phyloP scores from a whole-genome alignment of 495 filamentous ascomycete species.

The Parmelia sp. region DNA sequence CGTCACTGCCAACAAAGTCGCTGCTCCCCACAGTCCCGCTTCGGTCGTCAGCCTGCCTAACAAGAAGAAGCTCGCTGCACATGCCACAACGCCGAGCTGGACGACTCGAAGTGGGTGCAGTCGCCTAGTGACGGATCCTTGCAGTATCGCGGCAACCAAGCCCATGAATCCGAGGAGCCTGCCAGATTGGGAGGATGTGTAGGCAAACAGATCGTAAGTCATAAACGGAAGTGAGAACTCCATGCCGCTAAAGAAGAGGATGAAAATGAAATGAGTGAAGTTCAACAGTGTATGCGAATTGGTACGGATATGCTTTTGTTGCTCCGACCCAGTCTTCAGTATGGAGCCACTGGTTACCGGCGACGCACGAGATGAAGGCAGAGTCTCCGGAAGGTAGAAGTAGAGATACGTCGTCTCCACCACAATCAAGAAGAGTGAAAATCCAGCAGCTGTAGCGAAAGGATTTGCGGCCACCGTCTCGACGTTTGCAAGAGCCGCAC shows the following conservation, averaged over 20 bases:
- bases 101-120: conserved; percentile 72
- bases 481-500: conserved; percentile 71
- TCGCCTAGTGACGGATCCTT: conserved; percentile 77
- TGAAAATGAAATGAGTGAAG: conserved; percentile 77
- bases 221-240: conserved; percentile 96
- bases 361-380: conserved; percentile 42
- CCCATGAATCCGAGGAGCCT: conserved; percentile 90
- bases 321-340: neutral
- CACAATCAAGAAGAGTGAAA: conserved; percentile 75
- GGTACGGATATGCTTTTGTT: conserved; percentile 42
- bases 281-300: conserved; percentile 84
- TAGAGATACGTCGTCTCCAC: conserved; percentile 88
- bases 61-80: conserved; percentile 71
- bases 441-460: conserved; percentile 82
- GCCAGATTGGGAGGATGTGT: conserved; percentile 71
- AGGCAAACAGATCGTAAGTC: conserved; percentile 86
- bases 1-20: conserved; percentile 76
- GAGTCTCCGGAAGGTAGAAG: conserved; percentile 78
- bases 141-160: conserved; percentile 81
- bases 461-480: conserved; percentile 78
- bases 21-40: conserved; percentile 67
- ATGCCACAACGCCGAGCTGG: conserved; percentile 69
- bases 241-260: conserved; percentile 95
- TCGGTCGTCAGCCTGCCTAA: conserved; percentile 63
- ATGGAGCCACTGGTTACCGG: conserved; percentile 11